Evolutionary conservation across 306 rosid genomes (phyloP).

Genomic region (Hippophae rhamnoides): DNA sequence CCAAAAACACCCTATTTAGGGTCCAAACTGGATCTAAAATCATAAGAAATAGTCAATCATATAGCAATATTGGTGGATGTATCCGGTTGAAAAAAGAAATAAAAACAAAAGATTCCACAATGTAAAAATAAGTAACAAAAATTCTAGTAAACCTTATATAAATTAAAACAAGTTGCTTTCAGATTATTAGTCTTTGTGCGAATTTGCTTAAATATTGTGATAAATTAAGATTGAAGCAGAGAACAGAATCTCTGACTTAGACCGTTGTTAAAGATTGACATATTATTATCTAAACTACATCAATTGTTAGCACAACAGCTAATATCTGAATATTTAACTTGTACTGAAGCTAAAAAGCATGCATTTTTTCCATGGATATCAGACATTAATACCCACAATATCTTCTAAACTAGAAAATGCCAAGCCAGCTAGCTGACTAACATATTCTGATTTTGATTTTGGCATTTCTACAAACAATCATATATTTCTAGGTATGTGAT

Average conservation of each 20-base stretch:
- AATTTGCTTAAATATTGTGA: neutral
- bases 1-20: no score
- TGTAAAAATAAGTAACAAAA: neutral
- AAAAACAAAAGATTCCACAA: neutral
- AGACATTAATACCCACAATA: slow-evolving; percentile 7
- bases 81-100: neutral
- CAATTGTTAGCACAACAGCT: neutral
- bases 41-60: neutral
- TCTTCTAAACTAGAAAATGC: slow-evolving; percentile 1
- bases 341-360: slow-evolving; percentile 2
- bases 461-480: neutral
- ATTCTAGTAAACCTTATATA: slow-evolving; percentile 5
- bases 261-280: slow-evolving; percentile 6
- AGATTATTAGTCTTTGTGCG: neutral
- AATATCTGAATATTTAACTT: slow-evolving; percentile 9
- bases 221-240: neutral
- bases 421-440: neutral
- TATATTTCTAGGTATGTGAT: neutral
- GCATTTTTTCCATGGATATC: slow-evolving; percentile 9
- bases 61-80: neutral
- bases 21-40: no score
- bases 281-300: no score
- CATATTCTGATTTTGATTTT: neutral
- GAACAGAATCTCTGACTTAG: slow-evolving; percentile 29
- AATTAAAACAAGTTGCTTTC: neutral